These are phyloP conservation scores for Globisporangium ultimum DNA, from an alignment of 352 stramenopile species.

Conservation along the genomic window DNA sequence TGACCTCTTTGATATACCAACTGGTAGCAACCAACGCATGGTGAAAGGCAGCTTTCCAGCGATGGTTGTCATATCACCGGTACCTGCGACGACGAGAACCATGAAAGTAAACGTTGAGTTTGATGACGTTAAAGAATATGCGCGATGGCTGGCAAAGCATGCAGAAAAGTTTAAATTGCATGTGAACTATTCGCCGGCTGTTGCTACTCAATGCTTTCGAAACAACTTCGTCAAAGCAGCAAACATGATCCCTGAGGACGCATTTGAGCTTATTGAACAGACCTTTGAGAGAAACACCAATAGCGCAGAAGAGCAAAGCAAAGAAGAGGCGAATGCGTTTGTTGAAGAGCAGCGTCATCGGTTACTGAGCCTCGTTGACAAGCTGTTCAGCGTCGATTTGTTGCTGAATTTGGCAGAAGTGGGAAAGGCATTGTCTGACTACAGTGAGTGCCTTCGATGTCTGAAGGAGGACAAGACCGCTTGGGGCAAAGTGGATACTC, in stretches of 20 bases:
- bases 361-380: conserved; percentile 15
- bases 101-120: conserved; percentile 8
- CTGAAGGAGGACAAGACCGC: conserved; percentile 12
- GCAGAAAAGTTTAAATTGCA: conserved; percentile 19
- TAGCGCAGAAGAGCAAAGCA: conserved; percentile 13
- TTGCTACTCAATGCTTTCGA: background rate
- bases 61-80: conserved; percentile 20
- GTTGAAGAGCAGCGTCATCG: conserved; percentile 21
- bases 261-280: conserved; percentile 21
- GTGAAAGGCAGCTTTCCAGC: conserved; percentile 41
- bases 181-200: conserved; percentile 4
- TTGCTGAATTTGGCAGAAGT: conserved; percentile 15
- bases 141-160: conserved; percentile 17
- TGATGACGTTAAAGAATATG: conserved; percentile 15
- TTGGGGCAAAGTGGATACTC: conserved; percentile 1
- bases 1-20: background rate
- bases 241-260: conserved; percentile 17
- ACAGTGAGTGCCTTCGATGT: conserved; percentile 8
- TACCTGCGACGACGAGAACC: conserved; percentile 21
- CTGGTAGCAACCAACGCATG: conserved; percentile 21
- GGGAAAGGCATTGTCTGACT: background rate
- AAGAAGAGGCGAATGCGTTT: conserved; percentile 16
- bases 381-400: conserved; percentile 34
- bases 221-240: conserved; percentile 18
- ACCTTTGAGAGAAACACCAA: conserved; percentile 20